Base-by-base conservation (phyloP, 1,284 basidiomycete genomes). In the Apiotrichum akiyoshidainum region DNA sequence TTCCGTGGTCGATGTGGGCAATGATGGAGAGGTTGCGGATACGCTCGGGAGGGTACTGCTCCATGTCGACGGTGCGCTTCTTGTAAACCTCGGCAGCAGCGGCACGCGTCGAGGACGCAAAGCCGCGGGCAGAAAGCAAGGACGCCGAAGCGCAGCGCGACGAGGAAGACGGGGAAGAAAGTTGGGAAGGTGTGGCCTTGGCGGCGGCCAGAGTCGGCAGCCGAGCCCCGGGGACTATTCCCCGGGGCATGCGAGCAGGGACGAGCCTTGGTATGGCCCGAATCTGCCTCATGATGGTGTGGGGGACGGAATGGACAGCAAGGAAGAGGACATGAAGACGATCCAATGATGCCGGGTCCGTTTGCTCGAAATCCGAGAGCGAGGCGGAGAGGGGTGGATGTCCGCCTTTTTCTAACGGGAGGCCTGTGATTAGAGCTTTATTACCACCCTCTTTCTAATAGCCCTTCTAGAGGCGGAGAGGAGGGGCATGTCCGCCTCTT, bases 11-110 rank as follows among this genome's bases (percentile, higher is more conserved):
- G 65, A 94, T 94, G 74, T 95, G 92, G 1, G 92, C 92, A 69
- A 96, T 93, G 59, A 96, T 92, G 5, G 90, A 93, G 71, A 97
- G 91, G 75, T 96, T 96, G 52, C 90, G 83, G 68, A 95, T 90
- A 17, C 84, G 74, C 46, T 91, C 86, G 61, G 85, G 85, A 2
- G 87, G 82, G 72, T 85, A 94, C 17, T 87, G 82, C 55, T 86
- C 81, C 83, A 89, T 88, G 49, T 80, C 74, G 6, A 87, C 59
- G 26, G 46, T 63, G 40, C 59, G 45, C 58, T 64, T 64, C 58
- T 58, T 64, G 9, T n/a, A 13, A 34, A 46, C 37, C 26, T 45
- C 35, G 17, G 14, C 46, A n/a, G 60, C 60, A 1, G 26, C n/a
- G 6, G 14, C n/a, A 42, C 33, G 54, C 2, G 54, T 14, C 9